These are phyloP conservation scores for Leccinum truebloodii DNA, from an alignment of 768 basidiomycete species.

Conservation along the genomic window DNA sequence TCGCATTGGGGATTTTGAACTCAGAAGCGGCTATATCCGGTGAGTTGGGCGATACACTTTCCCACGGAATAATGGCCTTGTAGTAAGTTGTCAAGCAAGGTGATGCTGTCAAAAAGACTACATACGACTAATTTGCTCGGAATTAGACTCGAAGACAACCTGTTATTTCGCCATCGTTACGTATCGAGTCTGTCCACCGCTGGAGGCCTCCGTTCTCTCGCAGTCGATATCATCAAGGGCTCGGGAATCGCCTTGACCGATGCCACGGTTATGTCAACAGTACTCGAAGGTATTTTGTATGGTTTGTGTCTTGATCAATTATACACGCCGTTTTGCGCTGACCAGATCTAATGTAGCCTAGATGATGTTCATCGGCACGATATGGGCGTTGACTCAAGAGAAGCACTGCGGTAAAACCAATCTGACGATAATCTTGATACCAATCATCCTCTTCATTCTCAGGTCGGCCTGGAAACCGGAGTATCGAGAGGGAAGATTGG, in stretches of 20 bases:
- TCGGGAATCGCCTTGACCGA: conserved; percentile 1
- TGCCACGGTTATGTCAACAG: background rate
- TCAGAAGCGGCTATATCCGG: too few relatives aligned
- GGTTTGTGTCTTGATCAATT: background rate
- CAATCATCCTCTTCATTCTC: background rate
- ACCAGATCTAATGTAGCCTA: background rate
- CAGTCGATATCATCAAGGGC: background rate
- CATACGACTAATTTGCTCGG: background rate
- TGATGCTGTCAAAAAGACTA: background rate
- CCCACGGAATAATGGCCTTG: too few relatives aligned
- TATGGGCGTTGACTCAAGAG: background rate
- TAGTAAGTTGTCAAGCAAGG: too few relatives aligned
- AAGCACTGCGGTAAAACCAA: too few relatives aligned
- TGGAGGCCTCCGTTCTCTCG: background rate
- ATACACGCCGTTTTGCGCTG: background rate
- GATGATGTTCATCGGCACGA: conserved; percentile 1
- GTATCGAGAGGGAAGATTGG: background rate
- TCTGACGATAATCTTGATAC: background rate
- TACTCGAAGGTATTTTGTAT: conserved; percentile 2
- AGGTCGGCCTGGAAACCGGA: background rate
- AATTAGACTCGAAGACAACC: background rate
- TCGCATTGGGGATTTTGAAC: too few relatives aligned
- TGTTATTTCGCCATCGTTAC: background rate
- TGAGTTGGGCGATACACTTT: too few relatives aligned
- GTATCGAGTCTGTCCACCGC: background rate